Evolutionary conservation across 2,329 filamentous ascomycete species (phyloP), one percentile per base, ranked within the genome.

Genomic region (Calonectria crousiana): DNA sequence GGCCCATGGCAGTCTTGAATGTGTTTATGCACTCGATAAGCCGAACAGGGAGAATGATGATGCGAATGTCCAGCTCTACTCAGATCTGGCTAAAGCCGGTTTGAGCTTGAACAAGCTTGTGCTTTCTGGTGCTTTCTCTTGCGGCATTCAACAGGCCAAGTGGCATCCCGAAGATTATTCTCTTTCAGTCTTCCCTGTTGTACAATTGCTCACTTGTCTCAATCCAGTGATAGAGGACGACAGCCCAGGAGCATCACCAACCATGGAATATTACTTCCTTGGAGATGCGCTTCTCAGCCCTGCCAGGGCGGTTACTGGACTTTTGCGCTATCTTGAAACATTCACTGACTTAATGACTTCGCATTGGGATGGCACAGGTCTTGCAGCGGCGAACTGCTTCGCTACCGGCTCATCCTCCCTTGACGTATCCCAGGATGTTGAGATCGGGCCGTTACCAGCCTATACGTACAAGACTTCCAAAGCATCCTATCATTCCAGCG

Each of bases 281-380:
- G 60, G 66, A 18, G 73, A 75, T 38, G 60, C 67, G 10, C 34
- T 68, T 1, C 23, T 73, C 36, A 58, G 26, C 14, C 71, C 71
- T 9, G 32, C 62, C 34, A 64, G 67, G 34, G 53, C 60, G 4
- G 53, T 71, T 23, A 67, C 38, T 6, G 71, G 71, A 1, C 30
- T 75, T 30, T 73, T 75, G 28, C 73, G 44, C n/a, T 75, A 73
- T 44, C 56, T 75, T n/a, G 28, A 28, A n/a, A 56, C 67, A 16
- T 28, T 60, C 51, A 30, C 53, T 10, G 16, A 34, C 34, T 14
- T 9, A 2, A 26, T 20, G 9, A 51, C 13, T 28, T 20, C 16
- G 52, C 52, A 30, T 8, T 58, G 11, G 32, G 18, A 44, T 5
- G 67, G 62, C 51, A 71, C 44, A 30, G 60, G 32, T 14, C 38